Conservation (phyloP, 2,329 filamentous ascomycete species). For the Pseudocercospora fuligena region DNA sequence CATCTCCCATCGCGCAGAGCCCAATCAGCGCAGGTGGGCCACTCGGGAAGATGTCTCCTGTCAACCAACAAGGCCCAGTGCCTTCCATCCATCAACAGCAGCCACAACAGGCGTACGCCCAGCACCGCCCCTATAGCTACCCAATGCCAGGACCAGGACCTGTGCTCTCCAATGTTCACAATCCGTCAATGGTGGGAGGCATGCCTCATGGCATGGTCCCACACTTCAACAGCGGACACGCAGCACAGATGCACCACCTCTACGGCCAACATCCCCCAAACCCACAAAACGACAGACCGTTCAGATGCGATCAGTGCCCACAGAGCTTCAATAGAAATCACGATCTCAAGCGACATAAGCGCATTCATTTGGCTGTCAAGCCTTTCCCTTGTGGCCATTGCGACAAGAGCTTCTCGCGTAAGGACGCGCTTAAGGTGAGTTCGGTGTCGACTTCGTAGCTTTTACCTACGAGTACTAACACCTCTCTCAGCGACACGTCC, state of each 20-base stretch:
- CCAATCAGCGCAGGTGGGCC: slow-evolving; percentile 53
- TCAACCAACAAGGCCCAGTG: slow-evolving; percentile 48
- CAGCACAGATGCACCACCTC: slow-evolving; percentile 70
- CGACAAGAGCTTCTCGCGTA: slow-evolving; percentile 95
- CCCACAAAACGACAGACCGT: slow-evolving; percentile 77
- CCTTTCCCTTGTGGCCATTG: slow-evolving; percentile 90
- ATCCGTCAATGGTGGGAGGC: slow-evolving; percentile 63
- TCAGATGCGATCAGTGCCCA: slow-evolving; percentile 90
- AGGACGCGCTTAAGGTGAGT: slow-evolving; percentile 93
- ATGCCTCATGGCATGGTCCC: slow-evolving; percentile 62
- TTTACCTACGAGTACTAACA: slow-evolving; percentile 46
- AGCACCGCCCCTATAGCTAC: slow-evolving; percentile 59
- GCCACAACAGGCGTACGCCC: slow-evolving; percentile 45
- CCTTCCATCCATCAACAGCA: slow-evolving; percentile 53
- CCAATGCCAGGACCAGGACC: slow-evolving; percentile 68
- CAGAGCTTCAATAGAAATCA: slow-evolving; percentile 97
- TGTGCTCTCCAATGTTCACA: slow-evolving; percentile 79
- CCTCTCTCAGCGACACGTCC: slow-evolving; percentile 62
- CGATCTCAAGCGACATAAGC: slow-evolving; percentile 92
- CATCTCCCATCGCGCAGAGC: slow-evolving; percentile 55
- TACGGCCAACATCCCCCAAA: slow-evolving; percentile 55
- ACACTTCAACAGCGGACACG: slow-evolving; percentile 64
- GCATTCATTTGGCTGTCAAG: slow-evolving; percentile 93
- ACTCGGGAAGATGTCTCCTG: slow-evolving; percentile 59
- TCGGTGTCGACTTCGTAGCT: background rate